Base-by-base conservation (phyloP, 2,329 filamentous ascomycete species). In the Aspergillus costaricaensis region DNA sequence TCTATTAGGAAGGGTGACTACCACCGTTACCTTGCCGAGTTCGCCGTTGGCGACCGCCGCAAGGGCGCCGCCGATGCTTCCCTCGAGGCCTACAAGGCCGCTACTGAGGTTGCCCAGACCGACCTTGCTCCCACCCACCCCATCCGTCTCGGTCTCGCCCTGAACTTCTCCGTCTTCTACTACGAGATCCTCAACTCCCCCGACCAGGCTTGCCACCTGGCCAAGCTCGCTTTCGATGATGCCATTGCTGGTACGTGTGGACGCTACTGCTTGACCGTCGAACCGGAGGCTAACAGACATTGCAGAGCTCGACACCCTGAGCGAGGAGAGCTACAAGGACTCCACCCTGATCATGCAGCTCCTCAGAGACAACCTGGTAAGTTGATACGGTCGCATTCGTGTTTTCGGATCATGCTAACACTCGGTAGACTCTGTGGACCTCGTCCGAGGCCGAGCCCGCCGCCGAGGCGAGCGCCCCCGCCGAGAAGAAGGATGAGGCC, bases 161-260 rank as follows among this genome's bases (percentile, higher is more conserved):
- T 96, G 70, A 96, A 96, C 89, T 96, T 96, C 86, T 96, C 93
- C 68, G 93, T 97, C 76, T 98, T 97, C 87, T 98, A 98, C 89
- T 99, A 99, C 81, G 91, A 99, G 88, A 99, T 98, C 79, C 86
- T 98, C 75, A 99, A 98, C 86, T 92, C 94, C 47, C 94, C 94
- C 67, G 95, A 98, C 80, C 94, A 96, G 84, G 94, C 93, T 77
- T 97, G 94, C 89, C 93, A 96, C 81, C 88, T 97, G 71, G 94
- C 92, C 81, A 96, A 96, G 88, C 91, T 94, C 80, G 91, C 91
- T 61, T 96, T 96, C 76, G 92, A 96, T 76, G 94, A 98, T 81
- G 94, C 94, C 70, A 97, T 97, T 86, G 93, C 93, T 74, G 86
- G 86, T 88, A 78, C 67, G 82, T 83, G 44, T 55, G 10, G 23